These are phyloP conservation scores for Botrytis medusae DNA, from an alignment of 2,329 filamentous ascomycete genomes.

Conservation along the genomic window DNA sequence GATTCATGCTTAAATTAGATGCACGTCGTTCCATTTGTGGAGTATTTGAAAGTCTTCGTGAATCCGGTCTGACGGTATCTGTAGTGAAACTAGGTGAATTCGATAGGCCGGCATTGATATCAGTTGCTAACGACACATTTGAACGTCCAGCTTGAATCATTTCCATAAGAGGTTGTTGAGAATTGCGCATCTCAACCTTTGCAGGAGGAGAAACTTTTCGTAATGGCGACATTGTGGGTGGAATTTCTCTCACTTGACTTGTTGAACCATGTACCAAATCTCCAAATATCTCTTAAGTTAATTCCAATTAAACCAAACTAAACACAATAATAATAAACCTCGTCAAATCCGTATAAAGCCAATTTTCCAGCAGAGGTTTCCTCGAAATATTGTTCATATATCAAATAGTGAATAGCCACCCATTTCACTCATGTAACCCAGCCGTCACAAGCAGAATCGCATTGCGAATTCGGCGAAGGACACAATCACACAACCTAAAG, in stretches of 20 bases:
- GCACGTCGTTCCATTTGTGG: conserved; percentile 18
- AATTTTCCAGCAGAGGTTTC: neutral
- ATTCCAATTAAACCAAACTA: neutral
- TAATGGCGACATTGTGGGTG: conserved; percentile 22
- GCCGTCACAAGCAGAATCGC: neutral
- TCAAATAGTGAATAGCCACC: neutral
- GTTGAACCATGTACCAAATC: neutral
- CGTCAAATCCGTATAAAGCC: neutral
- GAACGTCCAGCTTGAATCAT: conserved; percentile 24
- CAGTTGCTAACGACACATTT: conserved; percentile 16
- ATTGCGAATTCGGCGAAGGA: conserved; percentile 6
- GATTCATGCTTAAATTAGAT: conserved; percentile 23
- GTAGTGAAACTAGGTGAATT: neutral
- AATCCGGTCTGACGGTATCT: conserved; percentile 13
- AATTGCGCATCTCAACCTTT: conserved; percentile 17
- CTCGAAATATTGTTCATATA: neutral
- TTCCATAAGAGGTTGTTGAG: conserved; percentile 7
- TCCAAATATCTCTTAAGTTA: neutral
- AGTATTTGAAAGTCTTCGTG: conserved; percentile 19
- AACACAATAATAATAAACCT: neutral
- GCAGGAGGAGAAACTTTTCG: conserved; percentile 20
- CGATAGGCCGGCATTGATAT: neutral
- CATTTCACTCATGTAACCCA: neutral
- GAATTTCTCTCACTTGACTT: neutral
- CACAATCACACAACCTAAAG: neutral